A percentile compares a stretch with the other conserved stretches of the same genome.
These are phyloP conservation scores for Aspergillus incahuasiensis DNA, from an alignment of 495 filamentous ascomycete species.

Conservation along the genomic window DNA sequence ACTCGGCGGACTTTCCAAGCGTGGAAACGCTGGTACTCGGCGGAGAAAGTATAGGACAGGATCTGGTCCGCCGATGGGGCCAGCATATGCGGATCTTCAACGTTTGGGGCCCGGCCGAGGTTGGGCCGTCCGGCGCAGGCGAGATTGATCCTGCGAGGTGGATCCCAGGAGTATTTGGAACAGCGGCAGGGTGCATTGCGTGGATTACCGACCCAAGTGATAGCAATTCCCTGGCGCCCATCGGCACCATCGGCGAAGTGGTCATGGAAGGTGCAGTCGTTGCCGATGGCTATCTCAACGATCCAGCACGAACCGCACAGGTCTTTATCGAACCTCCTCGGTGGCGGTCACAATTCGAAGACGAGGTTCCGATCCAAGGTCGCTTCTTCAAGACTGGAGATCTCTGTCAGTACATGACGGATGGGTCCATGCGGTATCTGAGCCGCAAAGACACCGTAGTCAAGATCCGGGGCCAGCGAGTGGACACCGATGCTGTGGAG, in stretches of 20 bases:
- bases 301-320: background rate
- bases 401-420: background rate
- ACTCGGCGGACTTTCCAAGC: background rate
- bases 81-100: background rate
- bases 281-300: conserved; percentile 16
- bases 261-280: conserved; percentile 38
- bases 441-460: background rate
- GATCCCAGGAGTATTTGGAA: background rate
- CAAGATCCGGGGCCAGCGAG: no score
- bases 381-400: background rate
- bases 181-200: background rate
- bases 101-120: background rate
- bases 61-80: background rate
- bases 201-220: conserved; percentile 2
- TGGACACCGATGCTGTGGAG: no score
- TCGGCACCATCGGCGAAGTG: conserved; percentile 44
- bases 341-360: background rate
- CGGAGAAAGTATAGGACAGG: background rate
- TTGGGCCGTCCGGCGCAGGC: background rate
- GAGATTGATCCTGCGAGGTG: background rate
- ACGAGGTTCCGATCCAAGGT: background rate
- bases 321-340: background rate
- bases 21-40: background rate
- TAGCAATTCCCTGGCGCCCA: conserved; percentile 22
- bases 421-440: background rate